Conservation (phyloP, 2,329 filamentous ascomycete genomes). For the Aspergillus tubingensis region DNA sequence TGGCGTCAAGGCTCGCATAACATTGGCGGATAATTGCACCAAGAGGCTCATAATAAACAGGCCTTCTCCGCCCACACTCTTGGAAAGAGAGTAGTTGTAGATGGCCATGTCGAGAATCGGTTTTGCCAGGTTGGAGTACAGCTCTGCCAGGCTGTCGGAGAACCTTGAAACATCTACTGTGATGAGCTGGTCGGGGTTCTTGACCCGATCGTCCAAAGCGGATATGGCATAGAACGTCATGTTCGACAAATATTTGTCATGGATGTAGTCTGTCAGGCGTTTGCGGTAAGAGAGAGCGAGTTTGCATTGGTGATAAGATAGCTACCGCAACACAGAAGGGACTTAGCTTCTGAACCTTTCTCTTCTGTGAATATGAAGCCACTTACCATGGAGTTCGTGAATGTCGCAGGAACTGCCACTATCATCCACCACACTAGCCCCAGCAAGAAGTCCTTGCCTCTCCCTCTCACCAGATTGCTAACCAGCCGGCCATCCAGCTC, state of each 20-base stretch:
- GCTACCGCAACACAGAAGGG: constrained; percentile 50
- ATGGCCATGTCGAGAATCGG: constrained; percentile 93
- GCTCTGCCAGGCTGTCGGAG: constrained; percentile 87
- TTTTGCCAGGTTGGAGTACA: constrained; percentile 96
- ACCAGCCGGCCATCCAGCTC: constrained; percentile 94
- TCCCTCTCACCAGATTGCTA: constrained; percentile 87
- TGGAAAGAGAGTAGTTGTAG: constrained; percentile 91
- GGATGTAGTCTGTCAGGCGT: constrained; percentile 88
- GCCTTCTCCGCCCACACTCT: constrained; percentile 93
- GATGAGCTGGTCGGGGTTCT: constrained; percentile 96
- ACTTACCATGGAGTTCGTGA: constrained; percentile 96
- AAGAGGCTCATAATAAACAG: constrained; percentile 93
- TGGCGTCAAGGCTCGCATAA: constrained; percentile 92
- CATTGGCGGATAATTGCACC: constrained; percentile 86
- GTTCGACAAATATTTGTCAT: constrained; percentile 93
- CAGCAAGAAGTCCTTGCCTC: constrained; percentile 83
- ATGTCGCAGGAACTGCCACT: constrained; percentile 91
- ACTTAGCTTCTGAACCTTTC: background rate
- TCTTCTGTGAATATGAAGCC: background rate
- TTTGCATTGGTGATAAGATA: constrained; percentile 96
- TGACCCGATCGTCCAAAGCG: constrained; percentile 93
- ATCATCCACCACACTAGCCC: constrained; percentile 98
- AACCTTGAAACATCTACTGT: constrained; percentile 96
- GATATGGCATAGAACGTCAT: constrained; percentile 98
- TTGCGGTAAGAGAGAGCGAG: constrained; percentile 91